Conservation (phyloP, 1,284 basidiomycete genomes). For the Trichosporon inkin region DNA sequence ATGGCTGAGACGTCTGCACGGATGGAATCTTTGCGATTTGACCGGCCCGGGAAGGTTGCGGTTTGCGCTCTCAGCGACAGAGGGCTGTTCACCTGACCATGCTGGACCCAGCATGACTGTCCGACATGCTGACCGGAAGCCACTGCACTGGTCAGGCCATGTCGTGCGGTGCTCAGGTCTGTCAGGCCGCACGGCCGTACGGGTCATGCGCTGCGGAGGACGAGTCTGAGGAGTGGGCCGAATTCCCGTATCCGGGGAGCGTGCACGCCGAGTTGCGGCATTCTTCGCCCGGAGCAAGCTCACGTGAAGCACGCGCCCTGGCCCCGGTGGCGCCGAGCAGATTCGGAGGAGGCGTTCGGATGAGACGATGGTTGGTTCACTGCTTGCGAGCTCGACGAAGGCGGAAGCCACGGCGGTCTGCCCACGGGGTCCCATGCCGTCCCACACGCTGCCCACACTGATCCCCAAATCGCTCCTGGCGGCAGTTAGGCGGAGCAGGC, state of each 20-base stretch:
- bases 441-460: neutral
- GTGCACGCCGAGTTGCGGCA: too few relatives aligned
- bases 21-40: neutral
- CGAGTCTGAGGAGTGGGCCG: too few relatives aligned
- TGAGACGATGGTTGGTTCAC: neutral
- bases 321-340: neutral
- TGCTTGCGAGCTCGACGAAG: neutral
- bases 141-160: neutral
- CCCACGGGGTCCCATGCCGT: conserved; percentile 3
- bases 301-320: neutral
- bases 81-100: neutral
- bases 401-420: neutral
- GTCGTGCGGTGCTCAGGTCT: neutral
- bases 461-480: too few relatives aligned
- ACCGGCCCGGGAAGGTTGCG: neutral
- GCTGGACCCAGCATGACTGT: neutral
- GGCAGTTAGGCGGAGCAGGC: too few relatives aligned
- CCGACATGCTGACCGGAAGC: neutral
- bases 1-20: neutral
- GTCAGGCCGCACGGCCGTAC: neutral
- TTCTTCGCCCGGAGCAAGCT: neutral
- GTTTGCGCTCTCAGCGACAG: neutral
- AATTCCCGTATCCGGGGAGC: too few relatives aligned
- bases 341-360: neutral
- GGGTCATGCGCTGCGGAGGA: too few relatives aligned